A percentile compares a stretch with the other conserved stretches of the same genome.
Evolutionary conservation across 495 filamentous ascomycete genomes (phyloP).

Genomic region (Polyplosphaeria fusca): DNA sequence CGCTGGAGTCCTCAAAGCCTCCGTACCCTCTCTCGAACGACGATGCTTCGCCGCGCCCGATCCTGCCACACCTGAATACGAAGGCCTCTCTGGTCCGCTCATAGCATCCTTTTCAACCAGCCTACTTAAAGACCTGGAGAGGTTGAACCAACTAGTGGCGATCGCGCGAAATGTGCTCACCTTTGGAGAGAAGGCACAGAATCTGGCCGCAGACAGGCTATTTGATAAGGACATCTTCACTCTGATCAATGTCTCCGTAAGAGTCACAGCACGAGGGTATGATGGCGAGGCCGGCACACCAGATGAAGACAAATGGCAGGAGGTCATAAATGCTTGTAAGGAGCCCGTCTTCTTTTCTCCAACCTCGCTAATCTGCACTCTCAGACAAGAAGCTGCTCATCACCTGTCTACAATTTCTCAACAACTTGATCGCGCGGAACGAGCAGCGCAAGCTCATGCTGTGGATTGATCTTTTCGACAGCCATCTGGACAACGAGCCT

Average conservation of each 20-base stretch:
- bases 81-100: conserved; percentile 44
- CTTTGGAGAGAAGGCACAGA: conserved; percentile 76
- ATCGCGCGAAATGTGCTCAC: conserved; percentile 83
- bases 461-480: conserved; percentile 81
- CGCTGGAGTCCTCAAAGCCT: conserved; percentile 35
- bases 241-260: conserved; percentile 76
- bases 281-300: conserved; percentile 70
- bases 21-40: conserved; percentile 39
- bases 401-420: conserved; percentile 82
- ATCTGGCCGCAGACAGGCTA: conserved; percentile 72
- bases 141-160: conserved; percentile 78
- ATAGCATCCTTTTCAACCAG: conserved; percentile 73
- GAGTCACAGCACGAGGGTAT: conserved; percentile 84
- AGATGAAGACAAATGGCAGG: conserved; percentile 67
- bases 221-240: conserved; percentile 82
- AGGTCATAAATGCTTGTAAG: conserved; percentile 53
- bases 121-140: conserved; percentile 76
- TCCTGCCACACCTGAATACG: conserved; percentile 39
- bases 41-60: conserved; percentile 40
- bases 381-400: conserved; percentile 84
- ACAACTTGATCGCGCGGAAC: conserved; percentile 89
- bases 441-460: conserved; percentile 87
- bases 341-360: conserved; percentile 42
- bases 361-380: conserved; percentile 3
- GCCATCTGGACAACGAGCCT: conserved; percentile 29